These are phyloP conservation scores for Daldinia concentrica DNA, from an alignment of 495 filamentous ascomycete genomes.

Conservation along the genomic window DNA sequence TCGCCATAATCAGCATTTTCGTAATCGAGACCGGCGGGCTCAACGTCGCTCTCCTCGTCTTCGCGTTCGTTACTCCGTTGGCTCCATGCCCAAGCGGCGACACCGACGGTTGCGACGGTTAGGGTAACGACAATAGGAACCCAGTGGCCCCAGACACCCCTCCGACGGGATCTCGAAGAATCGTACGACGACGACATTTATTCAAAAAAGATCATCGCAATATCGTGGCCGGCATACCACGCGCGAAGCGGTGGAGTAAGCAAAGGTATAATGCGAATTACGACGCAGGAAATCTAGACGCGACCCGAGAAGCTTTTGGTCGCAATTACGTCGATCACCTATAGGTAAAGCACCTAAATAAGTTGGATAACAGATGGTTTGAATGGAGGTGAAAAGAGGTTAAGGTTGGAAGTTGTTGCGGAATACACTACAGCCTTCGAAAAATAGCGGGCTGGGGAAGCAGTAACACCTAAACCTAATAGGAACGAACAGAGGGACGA, in stretches of 20 bases:
- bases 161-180: conserved; percentile 71
- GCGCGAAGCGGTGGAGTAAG: conserved; percentile 40
- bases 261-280: conserved; percentile 23
- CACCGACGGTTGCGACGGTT: conserved; percentile 81
- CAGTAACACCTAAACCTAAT: conserved; percentile 20
- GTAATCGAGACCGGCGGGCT: conserved; percentile 58
- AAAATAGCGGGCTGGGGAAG: conserved; percentile 35
- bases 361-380: neutral
- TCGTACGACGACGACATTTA: conserved; percentile 83
- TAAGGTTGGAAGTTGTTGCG: conserved; percentile 9
- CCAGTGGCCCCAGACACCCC: conserved; percentile 80
- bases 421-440: neutral
- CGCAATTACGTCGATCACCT: conserved; percentile 14
- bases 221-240: conserved; percentile 36
- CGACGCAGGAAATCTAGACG: conserved; percentile 28
- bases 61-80: conserved; percentile 79
- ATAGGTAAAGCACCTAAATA: conserved; percentile 8
- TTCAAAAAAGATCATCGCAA: conserved; percentile 46
- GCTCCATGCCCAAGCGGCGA: conserved; percentile 93
- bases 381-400: conserved; percentile 2
- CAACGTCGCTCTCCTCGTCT: conserved; percentile 58
- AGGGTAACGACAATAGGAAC: conserved; percentile 84
- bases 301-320: conserved; percentile 14
- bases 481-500: conserved; percentile 3
- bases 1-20: conserved; percentile 60